Percentiles rank a stretch among this genome's conserved stretches.
Conservation (phyloP, 768 basidiomycete genomes). For the Phlegmacium glaucopus region DNA sequence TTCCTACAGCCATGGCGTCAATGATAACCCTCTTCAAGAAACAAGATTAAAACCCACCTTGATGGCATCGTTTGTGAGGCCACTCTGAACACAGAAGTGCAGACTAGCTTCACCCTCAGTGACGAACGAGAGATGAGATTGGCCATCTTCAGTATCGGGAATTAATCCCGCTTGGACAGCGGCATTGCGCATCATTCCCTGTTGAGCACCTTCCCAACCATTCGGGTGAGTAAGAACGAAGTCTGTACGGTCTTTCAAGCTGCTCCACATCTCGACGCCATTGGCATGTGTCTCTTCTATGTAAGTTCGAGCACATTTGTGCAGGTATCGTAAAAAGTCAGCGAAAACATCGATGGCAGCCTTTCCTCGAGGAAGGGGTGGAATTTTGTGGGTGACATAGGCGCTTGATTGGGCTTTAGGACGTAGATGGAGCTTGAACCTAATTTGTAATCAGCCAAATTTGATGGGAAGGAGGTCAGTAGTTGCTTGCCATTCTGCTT, state of each 20-base stretch:
- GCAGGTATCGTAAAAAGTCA: constrained; percentile 48
- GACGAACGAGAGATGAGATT: constrained; percentile 43
- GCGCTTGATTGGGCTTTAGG: constrained; percentile 13
- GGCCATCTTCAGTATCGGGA: constrained; percentile 29
- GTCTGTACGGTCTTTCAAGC: constrained; percentile 37
- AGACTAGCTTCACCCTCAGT: constrained; percentile 60
- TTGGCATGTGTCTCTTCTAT: constrained; percentile 40
- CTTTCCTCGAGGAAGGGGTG: constrained; percentile 38
- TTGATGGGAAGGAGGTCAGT: not conserved
- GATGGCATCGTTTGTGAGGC: constrained; percentile 32
- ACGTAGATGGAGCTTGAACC: constrained; percentile 33
- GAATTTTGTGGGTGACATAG: constrained; percentile 13
- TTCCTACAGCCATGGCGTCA: not conserved
- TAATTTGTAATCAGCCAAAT: constrained; percentile 5
- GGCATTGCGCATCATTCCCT: constrained; percentile 48
- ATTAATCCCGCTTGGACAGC: constrained; percentile 48
- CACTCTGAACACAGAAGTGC: constrained; percentile 47
- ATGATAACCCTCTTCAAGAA: not conserved
- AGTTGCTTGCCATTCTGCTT: constrained; percentile 36
- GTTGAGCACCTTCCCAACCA: constrained; percentile 58
- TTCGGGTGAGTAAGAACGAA: constrained; percentile 58
- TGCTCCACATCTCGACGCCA: constrained; percentile 40
- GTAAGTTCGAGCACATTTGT: constrained; percentile 35
- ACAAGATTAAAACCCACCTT: constrained; percentile 14
- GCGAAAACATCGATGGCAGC: constrained; percentile 35